Evolutionary conservation across 164 flowering plant species (phyloP).

Genomic region (Macadamia integrifolia): DNA sequence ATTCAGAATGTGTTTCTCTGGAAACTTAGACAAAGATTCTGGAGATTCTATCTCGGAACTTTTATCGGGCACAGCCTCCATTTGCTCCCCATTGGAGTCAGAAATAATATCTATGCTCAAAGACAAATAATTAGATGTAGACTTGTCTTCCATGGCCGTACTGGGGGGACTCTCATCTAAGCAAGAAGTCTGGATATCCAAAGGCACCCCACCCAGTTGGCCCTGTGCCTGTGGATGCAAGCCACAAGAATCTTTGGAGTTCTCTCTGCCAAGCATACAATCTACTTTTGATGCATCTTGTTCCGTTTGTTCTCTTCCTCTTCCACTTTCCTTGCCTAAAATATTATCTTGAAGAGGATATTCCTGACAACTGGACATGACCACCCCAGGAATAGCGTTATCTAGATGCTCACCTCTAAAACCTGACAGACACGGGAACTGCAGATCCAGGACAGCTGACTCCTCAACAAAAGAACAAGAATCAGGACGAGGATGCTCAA

Average conservation of each 20-base stretch:
- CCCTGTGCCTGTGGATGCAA: constrained; percentile 3
- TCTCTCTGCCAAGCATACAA: constrained; percentile 6
- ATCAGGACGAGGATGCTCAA: constrained; percentile 3
- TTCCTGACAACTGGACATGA: background rate
- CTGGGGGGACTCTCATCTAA: constrained; percentile 9
- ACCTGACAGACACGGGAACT: constrained; percentile 6
- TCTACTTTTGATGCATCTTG: constrained; percentile 5
- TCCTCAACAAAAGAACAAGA: constrained; percentile 15
- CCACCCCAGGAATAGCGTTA: constrained; percentile 4
- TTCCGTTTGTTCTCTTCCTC: constrained; percentile 3
- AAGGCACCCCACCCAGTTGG: constrained; percentile 1
- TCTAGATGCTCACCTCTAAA: constrained; percentile 10
- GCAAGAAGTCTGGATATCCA: constrained; percentile 13
- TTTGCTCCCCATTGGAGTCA: constrained; percentile 18
- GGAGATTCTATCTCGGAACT: constrained; percentile 22
- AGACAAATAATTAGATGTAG: constrained; percentile 8
- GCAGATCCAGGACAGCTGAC: constrained; percentile 1
- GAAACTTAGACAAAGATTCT: constrained; percentile 15
- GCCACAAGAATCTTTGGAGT: constrained; percentile 6
- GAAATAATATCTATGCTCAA: constrained; percentile 13
- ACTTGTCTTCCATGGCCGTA: constrained; percentile 22
- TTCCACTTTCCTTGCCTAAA: constrained; percentile 4
- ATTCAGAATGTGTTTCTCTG: constrained; percentile 7
- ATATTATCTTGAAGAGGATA: background rate
- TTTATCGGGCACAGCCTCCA: constrained; percentile 20